A percentile compares a stretch with the other conserved stretches of the same genome.
Conservation (phyloP, 768 basidiomycete species). For the Lentinula sp. region DNA sequence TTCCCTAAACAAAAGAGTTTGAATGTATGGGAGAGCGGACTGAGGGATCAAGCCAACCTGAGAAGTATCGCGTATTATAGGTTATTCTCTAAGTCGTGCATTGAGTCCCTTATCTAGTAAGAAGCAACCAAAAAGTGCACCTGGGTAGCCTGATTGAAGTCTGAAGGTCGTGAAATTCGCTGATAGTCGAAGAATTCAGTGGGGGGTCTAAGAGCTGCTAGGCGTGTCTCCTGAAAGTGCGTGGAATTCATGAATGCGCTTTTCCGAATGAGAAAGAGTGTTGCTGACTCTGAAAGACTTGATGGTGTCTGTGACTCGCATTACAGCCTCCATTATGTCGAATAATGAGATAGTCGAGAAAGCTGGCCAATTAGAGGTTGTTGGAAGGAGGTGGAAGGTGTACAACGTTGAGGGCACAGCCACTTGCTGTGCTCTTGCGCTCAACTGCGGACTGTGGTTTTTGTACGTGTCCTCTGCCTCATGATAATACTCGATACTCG, state of each 20-base stretch:
- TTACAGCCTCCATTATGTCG: constrained; percentile 52
- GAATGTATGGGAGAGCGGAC: background rate
- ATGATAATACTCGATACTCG: constrained; percentile 3
- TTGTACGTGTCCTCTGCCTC: constrained; percentile 10
- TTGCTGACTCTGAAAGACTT: constrained; percentile 62
- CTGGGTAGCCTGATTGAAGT: constrained; percentile 72
- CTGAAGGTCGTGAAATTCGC: constrained; percentile 77
- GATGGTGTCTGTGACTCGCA: constrained; percentile 64
- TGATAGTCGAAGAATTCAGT: constrained; percentile 81
- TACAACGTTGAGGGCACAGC: constrained; percentile 15
- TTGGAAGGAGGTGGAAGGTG: background rate
- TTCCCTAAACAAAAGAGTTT: constrained; percentile 50
- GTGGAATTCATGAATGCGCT: background rate
- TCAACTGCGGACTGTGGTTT: constrained; percentile 5
- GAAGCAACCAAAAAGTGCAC: constrained; percentile 32
- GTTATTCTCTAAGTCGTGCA: constrained; percentile 67
- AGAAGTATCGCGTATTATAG: constrained; percentile 90
- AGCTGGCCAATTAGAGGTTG: background rate
- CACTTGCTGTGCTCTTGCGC: constrained; percentile 9
- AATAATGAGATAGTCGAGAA: background rate
- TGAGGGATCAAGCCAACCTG: constrained; percentile 34
- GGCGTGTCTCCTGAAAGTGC: constrained; percentile 59
- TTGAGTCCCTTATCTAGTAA: background rate
- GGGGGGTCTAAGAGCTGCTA: constrained; percentile 68
- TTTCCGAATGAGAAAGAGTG: background rate